phyloP scores from a whole-genome alignment of 306 rosid genomes.

The Vigna unguiculata region DNA sequence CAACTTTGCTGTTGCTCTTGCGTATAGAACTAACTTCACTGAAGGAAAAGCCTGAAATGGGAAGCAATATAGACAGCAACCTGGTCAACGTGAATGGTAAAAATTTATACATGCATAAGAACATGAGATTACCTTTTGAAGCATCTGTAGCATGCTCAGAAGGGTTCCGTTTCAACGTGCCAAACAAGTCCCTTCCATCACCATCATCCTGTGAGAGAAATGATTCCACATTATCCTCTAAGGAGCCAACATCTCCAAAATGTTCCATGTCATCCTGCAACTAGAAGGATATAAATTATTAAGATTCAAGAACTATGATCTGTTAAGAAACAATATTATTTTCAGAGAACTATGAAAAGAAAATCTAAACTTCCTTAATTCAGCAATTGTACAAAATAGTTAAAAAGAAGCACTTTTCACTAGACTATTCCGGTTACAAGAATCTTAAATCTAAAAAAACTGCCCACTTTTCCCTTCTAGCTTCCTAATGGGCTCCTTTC shows the following conservation, averaged over 20 bases:
- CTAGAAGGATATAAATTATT: slow-evolving; percentile 42
- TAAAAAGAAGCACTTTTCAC: too few species aligned
- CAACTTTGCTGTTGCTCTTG: slow-evolving; percentile 85
- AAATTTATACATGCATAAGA: slow-evolving; percentile 42
- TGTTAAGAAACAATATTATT: too few species aligned
- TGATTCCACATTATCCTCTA: slow-evolving; percentile 92
- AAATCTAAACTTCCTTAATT: too few species aligned
- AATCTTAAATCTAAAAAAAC: too few species aligned
- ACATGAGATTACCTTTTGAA: slow-evolving; percentile 69
- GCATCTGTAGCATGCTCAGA: slow-evolving; percentile 84
- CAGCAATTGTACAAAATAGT: too few species aligned
- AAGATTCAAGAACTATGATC: slow-evolving; percentile 15
- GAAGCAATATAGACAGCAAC: slow-evolving; percentile 41
- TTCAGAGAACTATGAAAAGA: too few species aligned
- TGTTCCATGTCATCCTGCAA: slow-evolving; percentile 90
- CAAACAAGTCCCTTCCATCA: slow-evolving; percentile 93
- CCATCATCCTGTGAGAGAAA: slow-evolving; percentile 89
- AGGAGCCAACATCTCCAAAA: slow-evolving; percentile 92
- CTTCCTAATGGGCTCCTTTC: too few species aligned
- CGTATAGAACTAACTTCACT: slow-evolving; percentile 81
- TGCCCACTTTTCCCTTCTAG: too few species aligned
- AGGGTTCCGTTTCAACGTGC: slow-evolving; percentile 74
- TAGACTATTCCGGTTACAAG: too few species aligned
- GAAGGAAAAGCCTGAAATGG: slow-evolving; percentile 76
- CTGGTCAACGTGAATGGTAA: slow-evolving; percentile 37